Percentiles rank a stretch among this genome's conserved stretches.
These are phyloP conservation scores for Melampsora americana DNA, from an alignment of 1,284 basidiomycete species.

Conservation along the genomic window DNA sequence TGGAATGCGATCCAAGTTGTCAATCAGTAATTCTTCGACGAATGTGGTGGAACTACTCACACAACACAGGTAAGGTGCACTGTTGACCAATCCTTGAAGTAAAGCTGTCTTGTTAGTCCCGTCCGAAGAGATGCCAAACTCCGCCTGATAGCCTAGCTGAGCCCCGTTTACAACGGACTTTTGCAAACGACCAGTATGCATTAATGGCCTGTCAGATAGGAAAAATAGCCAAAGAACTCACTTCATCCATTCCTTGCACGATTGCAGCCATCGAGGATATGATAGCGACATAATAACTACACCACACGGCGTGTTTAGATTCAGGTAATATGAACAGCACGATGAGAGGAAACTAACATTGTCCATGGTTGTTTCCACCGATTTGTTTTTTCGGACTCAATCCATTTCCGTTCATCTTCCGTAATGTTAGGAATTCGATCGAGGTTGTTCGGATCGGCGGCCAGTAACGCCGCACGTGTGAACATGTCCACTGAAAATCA, in stretches of 20 bases:
- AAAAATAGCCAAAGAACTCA: neutral
- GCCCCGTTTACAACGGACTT: slow-evolving; percentile 36
- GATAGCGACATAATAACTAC: slow-evolving; percentile 49
- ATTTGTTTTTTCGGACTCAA: neutral
- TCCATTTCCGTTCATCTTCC: slow-evolving; percentile 57
- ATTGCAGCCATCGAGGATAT: slow-evolving; percentile 52
- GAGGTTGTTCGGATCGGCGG: slow-evolving; percentile 62
- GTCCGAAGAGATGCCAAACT: slow-evolving; percentile 22
- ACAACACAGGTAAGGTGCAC: slow-evolving; percentile 66
- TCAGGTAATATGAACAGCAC: neutral
- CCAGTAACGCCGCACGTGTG: slow-evolving; percentile 64
- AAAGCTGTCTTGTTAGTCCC: slow-evolving; percentile 47
- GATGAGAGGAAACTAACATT: slow-evolving; percentile 6
- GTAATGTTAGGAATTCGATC: slow-evolving; percentile 61
- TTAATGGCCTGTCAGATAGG: neutral
- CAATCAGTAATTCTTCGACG: neutral
- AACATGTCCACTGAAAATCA: slow-evolving; percentile 55
- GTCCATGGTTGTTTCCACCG: slow-evolving; percentile 38
- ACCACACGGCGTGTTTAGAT: neutral
- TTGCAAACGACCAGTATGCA: neutral
- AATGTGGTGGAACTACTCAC: slow-evolving; percentile 32
- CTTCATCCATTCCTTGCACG: slow-evolving; percentile 53
- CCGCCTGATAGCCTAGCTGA: slow-evolving; percentile 33
- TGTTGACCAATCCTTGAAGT: slow-evolving; percentile 69
- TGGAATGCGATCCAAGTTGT: neutral